Percentiles rank a stretch among this genome's conserved stretches.
phyloP scores from a whole-genome alignment of 345 rosid genomes.

The Ceriops decandra region DNA sequence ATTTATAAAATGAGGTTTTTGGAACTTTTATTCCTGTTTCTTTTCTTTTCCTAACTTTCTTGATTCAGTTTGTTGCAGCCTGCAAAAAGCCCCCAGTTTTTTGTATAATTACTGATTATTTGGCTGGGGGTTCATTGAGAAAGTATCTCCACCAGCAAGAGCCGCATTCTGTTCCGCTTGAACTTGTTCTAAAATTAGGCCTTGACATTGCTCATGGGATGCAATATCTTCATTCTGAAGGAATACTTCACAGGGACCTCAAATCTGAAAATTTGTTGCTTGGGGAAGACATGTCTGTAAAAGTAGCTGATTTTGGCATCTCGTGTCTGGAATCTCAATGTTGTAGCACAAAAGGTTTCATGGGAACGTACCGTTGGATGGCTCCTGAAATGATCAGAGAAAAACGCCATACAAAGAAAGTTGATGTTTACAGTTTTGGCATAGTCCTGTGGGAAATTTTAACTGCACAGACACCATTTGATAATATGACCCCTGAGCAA shows the following conservation, averaged over 20 bases:
- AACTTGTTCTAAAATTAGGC: slow-evolving; percentile 54
- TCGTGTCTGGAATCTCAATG: slow-evolving; percentile 70
- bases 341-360: slow-evolving; percentile 60
- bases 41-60: slow-evolving; percentile 18
- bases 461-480: slow-evolving; percentile 67
- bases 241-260: slow-evolving; percentile 72
- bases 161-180: slow-evolving; percentile 60
- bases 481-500: slow-evolving; percentile 74
- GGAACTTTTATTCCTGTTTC: not conserved
- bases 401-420: slow-evolving; percentile 69
- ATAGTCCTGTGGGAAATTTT: slow-evolving; percentile 82
- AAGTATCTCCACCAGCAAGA: slow-evolving; percentile 69
- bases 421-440: slow-evolving; percentile 79
- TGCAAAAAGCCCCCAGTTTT: slow-evolving; percentile 33
- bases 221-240: slow-evolving; percentile 69
- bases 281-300: slow-evolving; percentile 60
- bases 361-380: slow-evolving; percentile 88
- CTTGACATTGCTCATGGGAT: slow-evolving; percentile 73
- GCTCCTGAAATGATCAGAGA: slow-evolving; percentile 84
- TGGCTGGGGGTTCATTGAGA: slow-evolving; percentile 40
- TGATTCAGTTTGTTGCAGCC: slow-evolving; percentile 37
- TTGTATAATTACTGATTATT: slow-evolving; percentile 34
- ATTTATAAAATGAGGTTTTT: too few species aligned
- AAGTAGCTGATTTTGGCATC: slow-evolving; percentile 80
- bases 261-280: slow-evolving; percentile 75